These are phyloP conservation scores for Tylopilus plumbeoviolaceoides DNA, from an alignment of 768 basidiomycete genomes.

Conservation along the genomic window DNA sequence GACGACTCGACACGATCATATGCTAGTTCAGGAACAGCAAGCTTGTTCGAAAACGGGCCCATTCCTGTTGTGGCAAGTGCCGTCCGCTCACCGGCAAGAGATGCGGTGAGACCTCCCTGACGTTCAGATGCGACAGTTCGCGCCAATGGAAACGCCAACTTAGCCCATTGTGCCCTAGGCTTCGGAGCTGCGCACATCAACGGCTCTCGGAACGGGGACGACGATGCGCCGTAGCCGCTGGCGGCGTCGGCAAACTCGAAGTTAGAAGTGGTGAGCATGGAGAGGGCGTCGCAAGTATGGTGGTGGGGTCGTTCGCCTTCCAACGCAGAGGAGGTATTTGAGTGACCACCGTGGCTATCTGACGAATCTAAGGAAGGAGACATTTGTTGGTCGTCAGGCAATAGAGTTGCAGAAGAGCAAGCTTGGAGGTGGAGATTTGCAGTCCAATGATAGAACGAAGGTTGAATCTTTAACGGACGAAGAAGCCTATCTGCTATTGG, in stretches of 20 bases:
- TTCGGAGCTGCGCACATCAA: background rate
- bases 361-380: conserved; percentile 25
- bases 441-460: conserved; percentile 20
- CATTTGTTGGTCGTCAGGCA: conserved; percentile 33
- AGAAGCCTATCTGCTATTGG: conserved; percentile 12
- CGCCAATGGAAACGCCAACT: background rate
- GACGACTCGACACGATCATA: conserved; percentile 6
- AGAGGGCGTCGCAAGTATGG: conserved; percentile 4
- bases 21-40: background rate
- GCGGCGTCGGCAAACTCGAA: conserved; percentile 1
- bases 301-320: background rate
- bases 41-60: conserved; percentile 1
- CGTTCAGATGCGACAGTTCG: conserved; percentile 5
- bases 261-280: conserved; percentile 17
- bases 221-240: conserved; percentile 1
- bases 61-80: background rate
- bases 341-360: conserved; percentile 6
- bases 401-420: conserved; percentile 20
- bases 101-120: background rate
- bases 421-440: conserved; percentile 28
- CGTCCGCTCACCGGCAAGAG: conserved; percentile 2
- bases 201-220: conserved; percentile 9
- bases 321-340: conserved; percentile 25
- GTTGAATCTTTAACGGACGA: conserved; percentile 16
- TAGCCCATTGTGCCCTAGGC: conserved; percentile 4